Base-by-base conservation (phyloP, 208 protist genomes). In the Leishmania braziliensis region DNA sequence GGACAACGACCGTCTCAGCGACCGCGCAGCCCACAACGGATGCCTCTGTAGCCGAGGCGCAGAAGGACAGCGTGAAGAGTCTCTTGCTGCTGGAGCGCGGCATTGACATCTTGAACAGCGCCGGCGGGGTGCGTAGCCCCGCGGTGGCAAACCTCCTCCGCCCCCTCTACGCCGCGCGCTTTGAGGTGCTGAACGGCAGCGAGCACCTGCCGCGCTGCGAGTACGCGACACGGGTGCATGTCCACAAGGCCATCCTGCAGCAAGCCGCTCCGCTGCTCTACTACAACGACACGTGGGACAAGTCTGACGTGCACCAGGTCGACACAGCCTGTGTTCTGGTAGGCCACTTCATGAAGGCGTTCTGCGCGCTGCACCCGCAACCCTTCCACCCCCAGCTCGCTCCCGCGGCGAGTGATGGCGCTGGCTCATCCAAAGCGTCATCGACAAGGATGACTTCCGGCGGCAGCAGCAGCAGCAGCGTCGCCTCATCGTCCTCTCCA, bases 321-420 rank as follows among this genome's bases (percentile, higher is more conserved):
- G 94, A 97, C 85, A 92, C 89, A 53, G 29, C 88, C 0, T 95
- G 88, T 77, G 92, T 97, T 1, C 84, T 97, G 43, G 51, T 96
- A 3, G 90, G 77, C 1, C 91, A 97, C 86, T 97, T 97, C 88
- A 70, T 96, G 51, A 89, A 90, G 74, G 88, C 92, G 6, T 97
- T 95, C 80, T 93, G 87, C 75, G 87, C 89, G 23, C 77, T 97
- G 46, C 81, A 95, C 78, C 88, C 84, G 29, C 70, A 66, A 20
- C 90, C 94, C 33, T 97, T 97, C 72, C 88, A 96, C 77, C 56
- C 78, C 66, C 70, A 82, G 0, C 79, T 84, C 23, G 54, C 74
- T 29, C 29, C 86, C 46, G 68, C 80, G 48, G 26, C 76, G 9
- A 63, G 56, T 53, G 58, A 18, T 63, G 72, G 29, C 39, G 14